Percentiles rank a stretch among this genome's conserved stretches.
Conservation (phyloP, 1,284 basidiomycete species). For the Pyrrhoderma lamaoense region DNA sequence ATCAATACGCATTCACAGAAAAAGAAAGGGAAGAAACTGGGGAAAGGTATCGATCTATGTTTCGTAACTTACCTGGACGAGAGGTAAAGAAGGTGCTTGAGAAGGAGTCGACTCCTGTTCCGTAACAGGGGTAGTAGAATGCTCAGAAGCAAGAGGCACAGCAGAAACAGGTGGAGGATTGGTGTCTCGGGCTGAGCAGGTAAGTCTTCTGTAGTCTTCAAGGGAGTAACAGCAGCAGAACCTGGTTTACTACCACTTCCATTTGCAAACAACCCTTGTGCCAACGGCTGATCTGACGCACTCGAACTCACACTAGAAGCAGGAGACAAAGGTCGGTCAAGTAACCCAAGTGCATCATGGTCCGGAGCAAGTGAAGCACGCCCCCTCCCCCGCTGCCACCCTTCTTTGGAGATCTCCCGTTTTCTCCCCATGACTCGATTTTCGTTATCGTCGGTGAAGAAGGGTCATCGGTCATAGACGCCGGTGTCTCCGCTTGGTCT, state of each 20-base stretch:
- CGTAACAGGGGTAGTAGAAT: conserved; percentile 7
- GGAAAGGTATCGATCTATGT: too few relatives aligned
- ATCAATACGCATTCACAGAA: too few relatives aligned
- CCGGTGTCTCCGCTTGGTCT: conserved; percentile 10
- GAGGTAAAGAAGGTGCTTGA: neutral
- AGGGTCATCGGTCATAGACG: conserved; percentile 29
- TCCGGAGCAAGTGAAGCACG: conserved; percentile 23
- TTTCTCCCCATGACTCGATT: conserved; percentile 32
- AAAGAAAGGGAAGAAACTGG: too few relatives aligned
- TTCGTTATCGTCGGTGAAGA: conserved; percentile 41
- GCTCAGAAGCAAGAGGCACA: neutral
- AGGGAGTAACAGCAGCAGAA: conserved; percentile 21
- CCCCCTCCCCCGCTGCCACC: too few relatives aligned
- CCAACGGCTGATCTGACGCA: conserved; percentile 60
- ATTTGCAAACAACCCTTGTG: conserved; percentile 49
- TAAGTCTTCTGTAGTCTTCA: conserved; percentile 16
- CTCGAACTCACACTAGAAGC: conserved; percentile 57
- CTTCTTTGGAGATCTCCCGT: conserved; percentile 17
- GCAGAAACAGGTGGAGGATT: neutral
- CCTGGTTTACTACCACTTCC: conserved; percentile 25
- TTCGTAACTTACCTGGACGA: conserved; percentile 5
- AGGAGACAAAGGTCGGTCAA: conserved; percentile 41
- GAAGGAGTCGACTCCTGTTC: neutral
- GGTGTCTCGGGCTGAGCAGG: conserved; percentile 12
- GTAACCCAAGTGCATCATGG: conserved; percentile 30